Conservation (phyloP, 352 stramenopile genomes). For the Halophytophthora polymorphica region DNA sequence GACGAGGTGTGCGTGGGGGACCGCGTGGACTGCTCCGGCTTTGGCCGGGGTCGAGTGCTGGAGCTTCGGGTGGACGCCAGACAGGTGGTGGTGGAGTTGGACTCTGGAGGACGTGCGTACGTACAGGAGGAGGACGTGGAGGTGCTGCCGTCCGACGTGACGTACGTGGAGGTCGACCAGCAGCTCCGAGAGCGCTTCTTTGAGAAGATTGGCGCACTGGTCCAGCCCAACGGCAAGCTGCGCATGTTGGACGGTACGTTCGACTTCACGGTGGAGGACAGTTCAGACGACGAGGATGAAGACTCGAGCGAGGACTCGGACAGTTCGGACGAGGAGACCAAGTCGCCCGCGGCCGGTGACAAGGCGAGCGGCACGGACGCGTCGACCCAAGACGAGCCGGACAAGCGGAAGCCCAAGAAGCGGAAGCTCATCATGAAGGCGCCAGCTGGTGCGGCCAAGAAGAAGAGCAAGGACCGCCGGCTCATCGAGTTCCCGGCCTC, state of each 20-base stretch:
- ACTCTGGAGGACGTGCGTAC: constrained; percentile 37
- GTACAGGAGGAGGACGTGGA: constrained; percentile 61
- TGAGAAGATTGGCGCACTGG: constrained; percentile 62
- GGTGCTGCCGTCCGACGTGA: constrained; percentile 47
- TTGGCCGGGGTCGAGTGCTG: constrained; percentile 41
- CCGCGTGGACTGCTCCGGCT: constrained; percentile 37
- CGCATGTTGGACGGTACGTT: constrained; percentile 24
- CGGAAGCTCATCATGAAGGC: constrained; percentile 57
- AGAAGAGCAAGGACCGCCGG: constrained; percentile 44
- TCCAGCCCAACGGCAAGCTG: constrained; percentile 46
- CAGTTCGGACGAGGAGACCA: constrained; percentile 1
- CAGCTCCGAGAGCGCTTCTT: constrained; percentile 63
- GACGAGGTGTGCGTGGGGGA: constrained; percentile 66
- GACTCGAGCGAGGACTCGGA: constrained; percentile 9
- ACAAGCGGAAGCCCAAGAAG: constrained; percentile 43
- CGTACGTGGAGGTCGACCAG: constrained; percentile 51
- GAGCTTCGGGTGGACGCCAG: constrained; percentile 37
- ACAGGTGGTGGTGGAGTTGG: constrained; percentile 44
- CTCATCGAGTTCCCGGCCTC: constrained; percentile 72
- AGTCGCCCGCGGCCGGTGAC: too few relatives aligned
- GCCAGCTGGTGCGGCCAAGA: constrained; percentile 22
- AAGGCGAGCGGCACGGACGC: constrained; percentile 6
- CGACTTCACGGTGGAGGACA: constrained; percentile 20
- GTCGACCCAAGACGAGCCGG: constrained; percentile 2
- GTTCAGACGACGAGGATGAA: constrained; percentile 26